Base-by-base conservation (phyloP, 768 basidiomycete genomes). In the Suillus fuscotomentosus region DNA sequence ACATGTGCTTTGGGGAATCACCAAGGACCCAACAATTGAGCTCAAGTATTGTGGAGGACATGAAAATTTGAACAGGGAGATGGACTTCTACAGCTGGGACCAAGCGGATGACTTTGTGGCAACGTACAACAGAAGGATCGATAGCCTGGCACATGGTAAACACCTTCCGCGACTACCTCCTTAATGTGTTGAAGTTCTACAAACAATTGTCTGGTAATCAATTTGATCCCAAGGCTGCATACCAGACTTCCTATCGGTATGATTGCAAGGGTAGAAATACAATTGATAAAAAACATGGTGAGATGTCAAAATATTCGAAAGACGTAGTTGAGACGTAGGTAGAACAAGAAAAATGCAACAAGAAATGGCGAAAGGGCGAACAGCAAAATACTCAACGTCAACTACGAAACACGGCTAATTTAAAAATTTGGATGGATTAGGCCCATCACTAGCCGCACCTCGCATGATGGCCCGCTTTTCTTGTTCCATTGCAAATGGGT, bases 401-500 rank as follows among this genome's bases (percentile, higher is more conserved):
- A 20, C 39, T 27, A 17, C 57, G 57, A 42, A 56, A 38, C 17
- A 27, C 17, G 1, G 38, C 22, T 50, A n/a, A n/a, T 22, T 42
- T 10, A 17, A 10, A 34, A 31, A 13, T 3, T 34, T 34, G 11
- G 31, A 54, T 34, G 31, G 15, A 27, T 41, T 24, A 59, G 27
- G 27, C 24, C 22, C 13, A 39, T 65, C 48, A 61, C 56, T 61
- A 69, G 72, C 70, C 8, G 67, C 63, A 3, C 68, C 66, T 10
- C 68, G 60, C 63, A 60, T 70, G 65, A 41, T 27, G 13, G 41
- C 68, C 15, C 60, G 61, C 8, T 39, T 48, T 27, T 66, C 66
- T 27, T 69, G 67, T n/a, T 73, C 70, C 57, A 74, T 71, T 3
- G 85, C 69, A 20, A 87, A 76, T 20, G 86, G 82, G 17, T 88